A percentile compares a stretch with the other conserved stretches of the same genome.
phyloP scores from a whole-genome alignment of 2,329 filamentous ascomycete genomes.

The Monilinia fructicola region DNA sequence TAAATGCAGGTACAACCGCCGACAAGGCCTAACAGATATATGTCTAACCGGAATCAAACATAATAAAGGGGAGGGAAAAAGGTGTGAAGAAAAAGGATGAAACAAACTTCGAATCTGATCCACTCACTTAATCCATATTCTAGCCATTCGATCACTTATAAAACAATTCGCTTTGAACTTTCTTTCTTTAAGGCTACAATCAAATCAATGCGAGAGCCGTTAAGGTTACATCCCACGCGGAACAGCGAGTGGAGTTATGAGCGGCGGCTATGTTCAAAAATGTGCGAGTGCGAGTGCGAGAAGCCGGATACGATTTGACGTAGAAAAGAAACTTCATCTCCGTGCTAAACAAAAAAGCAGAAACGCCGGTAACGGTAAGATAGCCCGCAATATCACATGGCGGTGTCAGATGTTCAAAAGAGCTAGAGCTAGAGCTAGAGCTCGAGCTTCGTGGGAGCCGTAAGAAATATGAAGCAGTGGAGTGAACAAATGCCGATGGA shows the following conservation, averaged over 20 bases:
- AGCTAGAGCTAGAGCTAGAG: neutral
- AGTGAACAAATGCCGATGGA: neutral
- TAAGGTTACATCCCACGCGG: neutral
- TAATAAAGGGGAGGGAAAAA: neutral
- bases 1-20: slow-evolving; percentile 23
- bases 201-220: neutral
- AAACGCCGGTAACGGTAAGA: neutral
- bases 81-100: slow-evolving; percentile 2
- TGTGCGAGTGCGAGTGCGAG: slow-evolving; percentile 11
- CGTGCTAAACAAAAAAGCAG: neutral
- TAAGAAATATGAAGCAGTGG: neutral
- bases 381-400: slow-evolving; percentile 3
- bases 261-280: neutral
- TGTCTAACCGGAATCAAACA: neutral
- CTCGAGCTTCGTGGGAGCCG: neutral
- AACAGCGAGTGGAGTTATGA: neutral
- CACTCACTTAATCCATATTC: slow-evolving; percentile 4
- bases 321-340: slow-evolving; percentile 12
- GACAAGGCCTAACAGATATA: slow-evolving; percentile 1
- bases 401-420: neutral
- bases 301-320: slow-evolving; percentile 4
- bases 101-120: slow-evolving; percentile 16
- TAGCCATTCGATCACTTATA: neutral
- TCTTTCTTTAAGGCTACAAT: slow-evolving; percentile 2
- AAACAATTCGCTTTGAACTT: slow-evolving; percentile 1